A percentile compares a stretch with the other conserved stretches of the same genome.
phyloP scores from a whole-genome alignment of 192 early-diverging fungal species.

The Chytriomyces sp. region DNA sequence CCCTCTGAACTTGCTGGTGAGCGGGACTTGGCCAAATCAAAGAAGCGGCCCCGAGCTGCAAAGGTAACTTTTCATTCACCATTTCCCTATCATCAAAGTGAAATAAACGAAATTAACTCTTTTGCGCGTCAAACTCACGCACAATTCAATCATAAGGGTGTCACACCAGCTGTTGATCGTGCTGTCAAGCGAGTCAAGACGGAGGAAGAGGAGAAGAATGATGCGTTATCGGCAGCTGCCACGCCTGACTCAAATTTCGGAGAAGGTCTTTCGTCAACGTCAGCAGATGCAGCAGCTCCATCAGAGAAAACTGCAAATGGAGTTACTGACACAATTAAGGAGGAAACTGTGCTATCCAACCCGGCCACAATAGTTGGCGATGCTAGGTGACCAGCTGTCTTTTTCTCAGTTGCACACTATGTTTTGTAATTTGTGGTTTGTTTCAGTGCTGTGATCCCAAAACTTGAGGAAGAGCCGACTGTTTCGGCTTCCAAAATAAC shows the following conservation, averaged over 20 bases:
- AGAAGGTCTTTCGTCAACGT: not conserved
- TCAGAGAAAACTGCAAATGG: not conserved
- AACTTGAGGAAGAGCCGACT: not conserved
- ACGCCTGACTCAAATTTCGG: not conserved
- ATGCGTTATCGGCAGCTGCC: not conserved
- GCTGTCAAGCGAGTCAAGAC: conserved; percentile 22
- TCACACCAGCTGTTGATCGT: not conserved
- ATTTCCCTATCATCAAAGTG: no score
- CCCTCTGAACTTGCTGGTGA: conserved; percentile 18
- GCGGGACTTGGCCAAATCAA: conserved; percentile 1
- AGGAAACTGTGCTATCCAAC: not conserved
- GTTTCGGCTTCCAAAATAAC: not conserved
- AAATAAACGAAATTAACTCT: no score
- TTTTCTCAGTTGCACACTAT: not conserved
- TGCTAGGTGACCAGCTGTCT: not conserved
- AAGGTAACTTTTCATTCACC: not conserved
- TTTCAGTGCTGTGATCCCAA: not conserved
- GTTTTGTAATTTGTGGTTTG: not conserved
- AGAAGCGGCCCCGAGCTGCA: conserved; percentile 22
- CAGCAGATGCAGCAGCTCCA: not conserved
- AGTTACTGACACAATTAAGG: not conserved
- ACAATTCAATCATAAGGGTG: not conserved
- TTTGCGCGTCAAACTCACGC: no score
- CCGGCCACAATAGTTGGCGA: not conserved
- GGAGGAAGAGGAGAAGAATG: conserved; percentile 6